Evolutionary conservation across 106 monocot species (phyloP).

Genomic region (Dendrobium nobile): DNA sequence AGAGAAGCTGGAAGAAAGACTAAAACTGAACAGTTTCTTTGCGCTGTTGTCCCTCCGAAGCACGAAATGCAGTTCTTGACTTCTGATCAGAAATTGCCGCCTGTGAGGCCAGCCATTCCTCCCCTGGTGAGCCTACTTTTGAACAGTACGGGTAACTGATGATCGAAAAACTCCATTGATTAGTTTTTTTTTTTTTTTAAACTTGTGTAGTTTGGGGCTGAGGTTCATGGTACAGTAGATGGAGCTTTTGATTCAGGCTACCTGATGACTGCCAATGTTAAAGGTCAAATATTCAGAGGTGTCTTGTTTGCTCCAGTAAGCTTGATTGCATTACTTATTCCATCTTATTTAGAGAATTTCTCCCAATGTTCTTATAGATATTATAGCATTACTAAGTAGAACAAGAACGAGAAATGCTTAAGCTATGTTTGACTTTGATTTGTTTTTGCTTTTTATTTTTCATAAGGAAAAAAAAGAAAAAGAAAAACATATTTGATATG

Average conservation of each 20-base stretch:
- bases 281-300: constrained; percentile 84
- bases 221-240: constrained; percentile 77
- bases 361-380: too few relatives aligned
- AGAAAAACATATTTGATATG: too few relatives aligned
- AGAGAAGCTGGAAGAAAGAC: constrained; percentile 16
- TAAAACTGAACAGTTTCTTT: constrained; percentile 45
- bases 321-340: neutral
- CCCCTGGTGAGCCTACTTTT: constrained; percentile 34
- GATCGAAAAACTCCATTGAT: neutral
- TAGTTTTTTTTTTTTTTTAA: neutral
- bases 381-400: too few relatives aligned
- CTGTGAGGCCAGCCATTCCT: constrained; percentile 21
- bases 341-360: too few relatives aligned
- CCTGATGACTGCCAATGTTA: constrained; percentile 89
- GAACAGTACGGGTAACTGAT: neutral
- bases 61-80: constrained; percentile 34
- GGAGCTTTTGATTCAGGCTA: constrained; percentile 93
- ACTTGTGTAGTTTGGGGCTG: constrained; percentile 65
- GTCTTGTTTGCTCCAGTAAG: constrained; percentile 86
- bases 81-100: constrained; percentile 26
- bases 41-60: constrained; percentile 18
- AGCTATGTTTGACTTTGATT: too few relatives aligned
- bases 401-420: too few relatives aligned
- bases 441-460: too few relatives aligned
- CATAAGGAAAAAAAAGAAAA: too few relatives aligned